Base-by-base conservation (phyloP, 805 yeast genomes). In the Teunomyces atbi region DNA sequence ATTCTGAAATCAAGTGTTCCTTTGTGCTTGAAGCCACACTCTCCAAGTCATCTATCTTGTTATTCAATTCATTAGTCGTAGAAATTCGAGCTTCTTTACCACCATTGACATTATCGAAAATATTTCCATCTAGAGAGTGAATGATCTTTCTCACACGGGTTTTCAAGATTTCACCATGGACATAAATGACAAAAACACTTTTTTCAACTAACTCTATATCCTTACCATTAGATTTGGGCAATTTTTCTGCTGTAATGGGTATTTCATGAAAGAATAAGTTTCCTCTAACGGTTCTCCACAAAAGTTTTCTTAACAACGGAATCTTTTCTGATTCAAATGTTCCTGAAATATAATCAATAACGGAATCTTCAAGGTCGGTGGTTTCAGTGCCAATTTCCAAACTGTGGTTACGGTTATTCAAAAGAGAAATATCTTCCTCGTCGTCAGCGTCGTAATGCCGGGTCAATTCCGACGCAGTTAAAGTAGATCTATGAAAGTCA, bases 231-330 rank as follows among this genome's bases (percentile, higher is more conserved):
- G 30, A 21, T 21, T 53, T 45, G 7, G 57, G 46, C 33, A 51
- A 47, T 32, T 55, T 52, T 21, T 60, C 60, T 10, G 52, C 53
- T 12, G 44, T 30, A 13, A 72, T 66, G 3, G 69, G 68, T n/a
- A 62, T 56, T 45, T 71, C 76, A 50, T 66, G 64, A 51, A 72
- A 70, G 49, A 53, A 71, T 40, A 71, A 58, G 53, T 72, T 72
- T 18, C 77, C 77, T 46, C 76, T 55, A 29, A 69, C 58, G 1
- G 74, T 65, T 51, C 77, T 62, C 76, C 76, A 72, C 36, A 72
- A 55, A 28, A 72, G 68, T 20, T 65, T 68, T 39, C 76, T 56
- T 42, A 72, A 59, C 3, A 70, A 48, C 2, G 68, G 69, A 10
- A 72, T 59, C 49, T 71, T 70, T 3, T 62, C 68, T 21, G 66